Evolutionary conservation across 2,329 filamentous ascomycete species (phyloP).

Genomic region (Fusarium temperatum): DNA sequence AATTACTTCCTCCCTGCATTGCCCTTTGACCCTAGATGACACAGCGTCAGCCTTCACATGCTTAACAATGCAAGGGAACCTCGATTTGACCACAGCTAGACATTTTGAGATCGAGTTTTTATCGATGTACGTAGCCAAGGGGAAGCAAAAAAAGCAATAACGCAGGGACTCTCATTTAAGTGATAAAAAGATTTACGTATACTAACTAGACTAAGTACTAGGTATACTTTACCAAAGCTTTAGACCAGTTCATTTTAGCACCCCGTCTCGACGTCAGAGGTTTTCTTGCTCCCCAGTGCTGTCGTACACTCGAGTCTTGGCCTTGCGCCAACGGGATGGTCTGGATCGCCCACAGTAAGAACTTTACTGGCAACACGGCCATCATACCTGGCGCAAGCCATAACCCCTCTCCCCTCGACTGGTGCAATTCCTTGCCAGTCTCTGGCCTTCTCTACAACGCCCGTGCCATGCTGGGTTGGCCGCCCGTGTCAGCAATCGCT

Average conservation of each 20-base stretch:
- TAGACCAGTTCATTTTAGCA: neutral
- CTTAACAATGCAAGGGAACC: neutral
- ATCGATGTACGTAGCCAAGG: neutral
- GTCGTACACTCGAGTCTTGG: neutral
- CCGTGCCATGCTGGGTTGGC: slow-evolving; percentile 17
- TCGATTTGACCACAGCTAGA: neutral
- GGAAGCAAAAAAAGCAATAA: neutral
- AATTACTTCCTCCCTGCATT: neutral
- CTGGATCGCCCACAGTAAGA: slow-evolving; percentile 24
- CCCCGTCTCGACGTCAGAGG: neutral
- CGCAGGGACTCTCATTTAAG: neutral
- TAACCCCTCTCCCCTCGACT: neutral
- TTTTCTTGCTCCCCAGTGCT: neutral
- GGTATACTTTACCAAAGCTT: neutral
- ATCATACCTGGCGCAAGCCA: slow-evolving; percentile 28
- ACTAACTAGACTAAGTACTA: too few species aligned
- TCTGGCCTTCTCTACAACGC: slow-evolving; percentile 9
- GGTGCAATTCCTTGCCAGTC: slow-evolving; percentile 8
- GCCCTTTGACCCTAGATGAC: neutral
- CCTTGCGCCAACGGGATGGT: neutral
- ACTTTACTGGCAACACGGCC: neutral
- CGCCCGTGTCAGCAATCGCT: slow-evolving; percentile 22
- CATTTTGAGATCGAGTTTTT: neutral
- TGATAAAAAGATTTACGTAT: neutral
- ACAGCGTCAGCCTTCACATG: neutral